Evolutionary conservation across 2,329 filamentous ascomycete species (phyloP).

Genomic region (Alternaria viburni): DNA sequence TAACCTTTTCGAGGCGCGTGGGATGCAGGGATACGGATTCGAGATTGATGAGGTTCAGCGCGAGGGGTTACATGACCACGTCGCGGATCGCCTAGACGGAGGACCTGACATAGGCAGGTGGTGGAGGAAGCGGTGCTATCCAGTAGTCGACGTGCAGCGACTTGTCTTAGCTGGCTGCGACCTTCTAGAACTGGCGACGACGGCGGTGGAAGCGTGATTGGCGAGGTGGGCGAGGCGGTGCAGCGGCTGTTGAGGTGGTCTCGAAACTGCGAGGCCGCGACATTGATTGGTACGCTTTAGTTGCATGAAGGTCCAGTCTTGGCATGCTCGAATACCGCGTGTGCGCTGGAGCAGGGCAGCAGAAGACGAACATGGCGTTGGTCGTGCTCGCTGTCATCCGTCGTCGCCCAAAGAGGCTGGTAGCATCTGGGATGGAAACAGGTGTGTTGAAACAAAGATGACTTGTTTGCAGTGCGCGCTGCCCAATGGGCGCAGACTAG

Average conservation of each 20-base stretch:
- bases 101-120: constrained; percentile 22
- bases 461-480: constrained; percentile 23
- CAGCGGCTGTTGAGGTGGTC: constrained; percentile 35
- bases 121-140: constrained; percentile 28
- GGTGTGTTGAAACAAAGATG: constrained; percentile 34
- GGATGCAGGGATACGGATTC: constrained; percentile 10
- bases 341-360: not conserved
- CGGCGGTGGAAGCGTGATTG: constrained; percentile 16
- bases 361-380: not conserved
- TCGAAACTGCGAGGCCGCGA: constrained; percentile 16
- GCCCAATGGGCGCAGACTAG: constrained; percentile 17
- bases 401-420: constrained; percentile 19
- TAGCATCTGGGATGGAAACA: constrained; percentile 29
- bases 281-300: constrained; percentile 23
- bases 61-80: not conserved
- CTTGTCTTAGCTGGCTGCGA: constrained; percentile 14
- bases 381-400: constrained; percentile 18
- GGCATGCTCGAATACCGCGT: not conserved
- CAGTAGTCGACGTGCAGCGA: constrained; percentile 17
- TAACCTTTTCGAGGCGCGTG: not conserved
- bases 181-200: constrained; percentile 29
- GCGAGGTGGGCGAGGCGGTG: constrained; percentile 34
- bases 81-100: constrained; percentile 12
- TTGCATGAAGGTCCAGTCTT: constrained; percentile 3
- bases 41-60: constrained; percentile 11